These are phyloP conservation scores for Magnaporthales sp. DNA, from an alignment of 2,329 filamentous ascomycete genomes.

Conservation along the genomic window DNA sequence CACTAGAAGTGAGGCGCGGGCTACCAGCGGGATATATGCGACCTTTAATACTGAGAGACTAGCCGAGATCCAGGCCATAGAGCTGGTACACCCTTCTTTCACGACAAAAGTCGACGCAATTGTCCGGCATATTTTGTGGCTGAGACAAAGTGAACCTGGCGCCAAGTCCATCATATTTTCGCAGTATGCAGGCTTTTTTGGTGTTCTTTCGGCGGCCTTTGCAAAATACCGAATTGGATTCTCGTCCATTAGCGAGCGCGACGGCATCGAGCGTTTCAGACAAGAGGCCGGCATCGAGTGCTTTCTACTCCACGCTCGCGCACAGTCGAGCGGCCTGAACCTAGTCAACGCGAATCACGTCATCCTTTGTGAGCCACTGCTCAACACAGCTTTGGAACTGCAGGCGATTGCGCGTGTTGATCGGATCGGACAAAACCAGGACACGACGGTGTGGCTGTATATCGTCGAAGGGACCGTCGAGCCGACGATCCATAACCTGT, in stretches of 20 bases:
- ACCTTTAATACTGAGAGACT: constrained; percentile 64
- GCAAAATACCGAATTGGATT: constrained; percentile 62
- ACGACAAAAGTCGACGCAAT: constrained; percentile 87
- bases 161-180: constrained; percentile 93
- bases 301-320: constrained; percentile 82
- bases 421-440: constrained; percentile 79
- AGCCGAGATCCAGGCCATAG: constrained; percentile 72
- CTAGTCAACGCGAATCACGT: constrained; percentile 90
- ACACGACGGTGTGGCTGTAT: constrained; percentile 94
- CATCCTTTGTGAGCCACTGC: constrained; percentile 85
- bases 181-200: constrained; percentile 73
- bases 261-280: constrained; percentile 70
- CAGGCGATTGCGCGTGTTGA: constrained; percentile 94
- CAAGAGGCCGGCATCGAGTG: constrained; percentile 66
- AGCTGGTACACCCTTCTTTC: constrained; percentile 64
- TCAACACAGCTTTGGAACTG: constrained; percentile 88
- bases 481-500: constrained; percentile 82
- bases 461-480: constrained; percentile 87
- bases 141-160: constrained; percentile 74
- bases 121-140: constrained; percentile 74
- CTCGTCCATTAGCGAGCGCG: constrained; percentile 57
- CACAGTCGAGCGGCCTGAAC: constrained; percentile 82
- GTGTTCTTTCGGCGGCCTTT: constrained; percentile 64
- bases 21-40: constrained; percentile 58
- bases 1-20: constrained; percentile 8